These are phyloP conservation scores for Lactifluus subvellereus DNA, from an alignment of 768 basidiomycete genomes.

Conservation along the genomic window DNA sequence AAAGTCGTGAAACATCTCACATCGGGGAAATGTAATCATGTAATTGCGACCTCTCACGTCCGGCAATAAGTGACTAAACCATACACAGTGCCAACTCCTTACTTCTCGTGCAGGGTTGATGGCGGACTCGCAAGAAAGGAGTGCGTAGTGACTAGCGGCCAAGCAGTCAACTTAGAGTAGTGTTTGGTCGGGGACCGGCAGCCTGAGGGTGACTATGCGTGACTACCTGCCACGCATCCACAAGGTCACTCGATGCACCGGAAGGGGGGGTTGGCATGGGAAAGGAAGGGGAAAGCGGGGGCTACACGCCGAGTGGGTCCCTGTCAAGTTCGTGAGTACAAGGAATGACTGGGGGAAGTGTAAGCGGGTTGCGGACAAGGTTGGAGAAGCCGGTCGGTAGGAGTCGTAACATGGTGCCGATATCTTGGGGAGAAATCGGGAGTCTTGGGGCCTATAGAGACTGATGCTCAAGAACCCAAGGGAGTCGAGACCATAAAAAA, in stretches of 20 bases:
- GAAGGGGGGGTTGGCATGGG: neutral
- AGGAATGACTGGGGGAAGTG: no score
- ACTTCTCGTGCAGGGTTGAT: neutral
- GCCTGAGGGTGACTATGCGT: neutral
- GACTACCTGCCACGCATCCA: neutral
- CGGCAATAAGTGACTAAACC: neutral
- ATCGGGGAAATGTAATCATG: neutral
- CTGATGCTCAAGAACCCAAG: neutral
- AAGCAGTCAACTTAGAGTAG: no score
- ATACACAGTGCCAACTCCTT: neutral
- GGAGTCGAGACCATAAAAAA: no score
- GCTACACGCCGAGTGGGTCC: neutral
- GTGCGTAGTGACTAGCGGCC: no score
- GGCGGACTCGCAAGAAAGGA: neutral
- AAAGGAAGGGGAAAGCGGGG: neutral
- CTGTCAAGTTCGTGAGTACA: no score
- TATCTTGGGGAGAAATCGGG: neutral
- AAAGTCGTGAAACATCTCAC: neutral
- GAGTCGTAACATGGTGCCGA: neutral
- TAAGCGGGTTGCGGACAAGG: no score
- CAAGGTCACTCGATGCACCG: neutral
- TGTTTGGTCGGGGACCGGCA: no score
- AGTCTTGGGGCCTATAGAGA: neutral
- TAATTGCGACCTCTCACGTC: neutral
- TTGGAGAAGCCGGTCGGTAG: neutral